Evolutionary conservation across 306 rosid genomes (phyloP).

Genomic region (Begonia masoniana): DNA sequence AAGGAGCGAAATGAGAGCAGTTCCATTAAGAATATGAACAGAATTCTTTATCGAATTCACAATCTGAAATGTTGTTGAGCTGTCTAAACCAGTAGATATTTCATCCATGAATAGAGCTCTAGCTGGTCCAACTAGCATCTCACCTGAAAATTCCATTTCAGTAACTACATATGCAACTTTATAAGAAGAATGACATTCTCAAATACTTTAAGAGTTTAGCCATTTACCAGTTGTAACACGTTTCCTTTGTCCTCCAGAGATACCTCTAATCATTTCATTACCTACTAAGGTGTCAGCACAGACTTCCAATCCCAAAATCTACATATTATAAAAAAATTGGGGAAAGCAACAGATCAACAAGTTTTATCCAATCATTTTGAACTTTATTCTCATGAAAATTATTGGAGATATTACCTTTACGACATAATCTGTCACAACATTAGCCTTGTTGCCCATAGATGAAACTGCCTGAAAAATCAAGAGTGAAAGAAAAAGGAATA

Average conservation of each 20-base stretch:
- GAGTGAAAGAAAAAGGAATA: not conserved
- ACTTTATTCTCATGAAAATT: no score
- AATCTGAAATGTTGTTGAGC: constrained; percentile 11
- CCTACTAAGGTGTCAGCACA: constrained; percentile 38
- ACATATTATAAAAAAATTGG: not conserved
- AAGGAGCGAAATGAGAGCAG: constrained; percentile 9
- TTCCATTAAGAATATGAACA: constrained; percentile 9
- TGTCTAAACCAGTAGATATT: constrained; percentile 10
- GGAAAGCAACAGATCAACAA: no score
- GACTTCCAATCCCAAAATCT: constrained; percentile 33
- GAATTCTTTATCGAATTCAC: constrained; percentile 11
- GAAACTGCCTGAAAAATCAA: constrained; percentile 19
- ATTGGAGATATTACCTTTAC: constrained; percentile 15
- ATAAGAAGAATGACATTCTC: not conserved
- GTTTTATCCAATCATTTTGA: no score
- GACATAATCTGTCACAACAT: constrained; percentile 27
- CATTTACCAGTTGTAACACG: constrained; percentile 37
- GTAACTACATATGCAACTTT: not conserved
- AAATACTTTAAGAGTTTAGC: not conserved
- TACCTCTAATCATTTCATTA: constrained; percentile 27
- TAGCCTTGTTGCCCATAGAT: constrained; percentile 20
- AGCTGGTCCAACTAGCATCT: constrained; percentile 13
- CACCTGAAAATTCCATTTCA: not conserved
- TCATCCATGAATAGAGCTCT: constrained; percentile 11
- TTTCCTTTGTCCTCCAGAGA: constrained; percentile 42